Base-by-base conservation (phyloP, 495 filamentous ascomycete species). In the Talaromyces thailandensis region DNA sequence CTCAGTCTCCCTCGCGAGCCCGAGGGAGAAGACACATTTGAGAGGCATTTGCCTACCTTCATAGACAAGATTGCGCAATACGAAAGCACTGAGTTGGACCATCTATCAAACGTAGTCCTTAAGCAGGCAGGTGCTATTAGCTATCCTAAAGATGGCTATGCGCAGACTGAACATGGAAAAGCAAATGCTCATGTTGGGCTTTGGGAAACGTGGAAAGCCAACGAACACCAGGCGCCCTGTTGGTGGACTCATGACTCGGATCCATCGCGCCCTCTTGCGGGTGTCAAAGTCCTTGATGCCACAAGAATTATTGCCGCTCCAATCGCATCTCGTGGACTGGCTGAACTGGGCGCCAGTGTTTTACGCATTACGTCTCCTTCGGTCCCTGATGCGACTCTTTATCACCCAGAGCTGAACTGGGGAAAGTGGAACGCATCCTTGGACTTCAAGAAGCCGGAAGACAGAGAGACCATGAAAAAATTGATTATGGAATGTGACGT, bases 281-380 rank as follows among this genome's bases (percentile, higher is more conserved):
- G 83, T 0, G 69, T 87, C 45, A 88, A 86, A 67, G 76, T 87
- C 4, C 67, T 88, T 18, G 84, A 86, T 56, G 70, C 86, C 43
- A 82, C 83, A 2, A 71, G 84, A 24, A 79, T 86, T n/a, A 86
- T 87, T 60, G 84, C 85, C 12, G 84, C 80, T 0, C 35, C 35
- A 4, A 40, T 40, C 14, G 35, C 35, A 40, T 40, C 35, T 3
- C 35, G 35, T 16, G 35, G 35, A 16, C 35, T 40, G 14, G 35
- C 35, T 9, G 35, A 40, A 5, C 35, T 40, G 12, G 35, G 35
- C 35, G 35, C 35, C 14, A 40, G 35, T 16, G 35, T 40, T 12
- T 40, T 40, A 3, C 35, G 35, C 6, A 74, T 87, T 11, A 86
- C 83, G 2, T 79, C 79, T n/a, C 78, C 77, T 32, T 71, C 78